phyloP scores from a whole-genome alignment of 75 land plant species.

The Cunninghamia lanceolata region DNA sequence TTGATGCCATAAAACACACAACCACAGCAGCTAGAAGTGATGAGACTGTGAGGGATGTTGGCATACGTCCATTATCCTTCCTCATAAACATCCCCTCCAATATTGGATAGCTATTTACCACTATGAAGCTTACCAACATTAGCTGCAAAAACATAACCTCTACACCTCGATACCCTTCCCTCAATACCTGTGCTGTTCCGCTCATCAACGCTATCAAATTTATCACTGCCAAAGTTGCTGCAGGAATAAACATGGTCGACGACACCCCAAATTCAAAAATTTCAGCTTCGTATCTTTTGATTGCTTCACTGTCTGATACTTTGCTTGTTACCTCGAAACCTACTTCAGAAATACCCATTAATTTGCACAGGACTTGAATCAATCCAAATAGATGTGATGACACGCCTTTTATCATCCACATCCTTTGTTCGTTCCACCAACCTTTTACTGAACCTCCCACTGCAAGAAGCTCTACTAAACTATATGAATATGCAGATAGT shows the following conservation, averaged over 20 bases:
- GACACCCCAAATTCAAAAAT: neutral
- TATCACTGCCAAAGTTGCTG: neutral
- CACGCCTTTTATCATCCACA: conserved; percentile 23
- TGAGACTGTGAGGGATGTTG: neutral
- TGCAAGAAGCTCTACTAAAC: neutral
- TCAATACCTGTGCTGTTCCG: neutral
- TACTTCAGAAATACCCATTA: conserved; percentile 10
- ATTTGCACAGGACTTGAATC: neutral
- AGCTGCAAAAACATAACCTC: neutral
- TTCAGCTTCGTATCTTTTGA: neutral
- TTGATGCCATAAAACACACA: neutral
- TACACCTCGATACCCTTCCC: neutral
- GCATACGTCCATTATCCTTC: neutral
- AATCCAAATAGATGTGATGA: conserved; percentile 10
- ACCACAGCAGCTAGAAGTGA: neutral
- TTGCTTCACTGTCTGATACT: conserved; percentile 1
- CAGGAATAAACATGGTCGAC: neutral
- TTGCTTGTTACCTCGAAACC: conserved; percentile 21
- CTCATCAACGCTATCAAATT: neutral
- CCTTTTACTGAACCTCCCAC: conserved; percentile 11
- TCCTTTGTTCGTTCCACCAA: conserved; percentile 20
- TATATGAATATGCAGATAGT: conserved; percentile 8
- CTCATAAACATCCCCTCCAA: neutral
- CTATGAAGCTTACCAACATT: neutral
- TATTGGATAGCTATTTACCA: neutral